Evolutionary conservation across 805 yeast species (phyloP), one percentile per base, ranked within the genome.

Genomic region (Ogataea paraovalis): DNA sequence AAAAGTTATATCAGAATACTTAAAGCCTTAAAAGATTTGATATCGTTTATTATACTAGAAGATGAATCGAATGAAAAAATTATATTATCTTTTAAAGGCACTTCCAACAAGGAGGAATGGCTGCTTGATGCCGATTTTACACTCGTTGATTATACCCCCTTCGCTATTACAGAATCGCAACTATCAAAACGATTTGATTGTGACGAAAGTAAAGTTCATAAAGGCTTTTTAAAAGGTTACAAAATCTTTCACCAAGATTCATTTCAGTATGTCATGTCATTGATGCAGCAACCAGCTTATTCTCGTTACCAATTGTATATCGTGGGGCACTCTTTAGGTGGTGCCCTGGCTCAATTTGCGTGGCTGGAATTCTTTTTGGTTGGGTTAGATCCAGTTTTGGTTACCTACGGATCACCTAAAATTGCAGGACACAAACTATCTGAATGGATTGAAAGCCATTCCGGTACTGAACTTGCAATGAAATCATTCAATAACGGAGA

Each of bases 261-360:
- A 13, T 12, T 20, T 19, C 16, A 8, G 9, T 37, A 20, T 21
- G 18, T 37, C 7, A 21, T 4, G 12, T 12, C 22, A 12, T 21
- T 37, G 4, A 19, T 37, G 39, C 22, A 20, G 14, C 23, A 10
- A 10, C 13, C 13, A 20, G 7, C 23, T 30, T 30, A 30, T 30
- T 52, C 55, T 1, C 51, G 51, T 10, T 54, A 51, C 33, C 38
- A 49, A 37, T 48, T 54, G 38, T 42, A 40, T 27, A 40, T 54
- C 21, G 44, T 48, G 25, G 57, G 57, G 18, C 57, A 54, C 37
- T 54, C 55, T 4, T 47, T 54, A 54, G 55, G 57, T 18, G 55
- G 55, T 10, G 51, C 57, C 2, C 46, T 54, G 12, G 54, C 57
- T 2, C 50, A 54, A 18, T 39, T 54, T 8, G 48, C 48, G 1